These are phyloP conservation scores for Neofusicoccum sp. DNA, from an alignment of 2,329 filamentous ascomycete species.

Conservation along the genomic window DNA sequence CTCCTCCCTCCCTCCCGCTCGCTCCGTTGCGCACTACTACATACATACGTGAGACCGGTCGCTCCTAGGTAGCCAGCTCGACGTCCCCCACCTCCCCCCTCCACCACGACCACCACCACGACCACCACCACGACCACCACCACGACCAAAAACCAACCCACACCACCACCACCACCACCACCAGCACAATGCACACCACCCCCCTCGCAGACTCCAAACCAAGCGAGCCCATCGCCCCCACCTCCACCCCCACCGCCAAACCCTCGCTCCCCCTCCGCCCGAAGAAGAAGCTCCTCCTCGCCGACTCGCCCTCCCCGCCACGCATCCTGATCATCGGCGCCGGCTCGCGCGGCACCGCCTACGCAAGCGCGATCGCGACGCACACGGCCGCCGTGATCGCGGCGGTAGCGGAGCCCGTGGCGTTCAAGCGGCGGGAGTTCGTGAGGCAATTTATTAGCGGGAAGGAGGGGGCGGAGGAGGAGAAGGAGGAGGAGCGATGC, in stretches of 20 bases:
- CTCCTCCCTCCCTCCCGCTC: background rate
- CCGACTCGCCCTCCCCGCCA: constrained; percentile 3
- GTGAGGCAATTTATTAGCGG: constrained; percentile 67
- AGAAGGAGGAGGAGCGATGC: background rate
- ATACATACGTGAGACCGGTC: background rate
- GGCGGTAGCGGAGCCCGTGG: constrained; percentile 77
- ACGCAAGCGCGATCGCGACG: constrained; percentile 27
- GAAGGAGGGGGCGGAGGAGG: background rate
- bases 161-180: background rate
- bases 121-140: too few species aligned
- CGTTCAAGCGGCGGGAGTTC: constrained; percentile 71
- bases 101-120: too few species aligned
- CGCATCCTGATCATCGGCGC: constrained; percentile 40
- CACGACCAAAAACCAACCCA: background rate
- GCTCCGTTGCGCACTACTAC: too few species aligned
- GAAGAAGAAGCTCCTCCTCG: constrained; percentile 8
- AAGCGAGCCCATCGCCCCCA: background rate
- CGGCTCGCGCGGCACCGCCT: constrained; percentile 38
- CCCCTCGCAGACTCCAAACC: background rate
- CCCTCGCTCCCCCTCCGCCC: background rate
- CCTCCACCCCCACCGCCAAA: background rate
- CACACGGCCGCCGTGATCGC: constrained; percentile 59
- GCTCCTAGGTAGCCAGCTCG: background rate
- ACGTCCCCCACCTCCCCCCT: background rate
- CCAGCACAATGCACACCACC: background rate